A percentile compares a stretch with the other conserved stretches of the same genome.
Evolutionary conservation across 225 moss, liverwort and hornwort genomes (phyloP).

Genomic region (Sphagnum tenellum): DNA sequence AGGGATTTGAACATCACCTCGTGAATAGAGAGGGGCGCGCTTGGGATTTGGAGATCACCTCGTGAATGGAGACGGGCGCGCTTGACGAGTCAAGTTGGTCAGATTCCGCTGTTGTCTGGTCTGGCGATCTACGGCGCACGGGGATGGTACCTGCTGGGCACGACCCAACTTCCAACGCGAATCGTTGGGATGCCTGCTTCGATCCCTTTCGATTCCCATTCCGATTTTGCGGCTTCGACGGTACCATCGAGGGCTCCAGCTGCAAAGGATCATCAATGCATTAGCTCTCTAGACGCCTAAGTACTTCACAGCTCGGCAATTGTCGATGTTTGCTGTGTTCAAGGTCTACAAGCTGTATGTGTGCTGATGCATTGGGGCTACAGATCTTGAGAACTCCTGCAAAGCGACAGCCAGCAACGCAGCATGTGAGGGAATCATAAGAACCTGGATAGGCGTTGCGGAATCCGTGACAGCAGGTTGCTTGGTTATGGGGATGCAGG

Average conservation of each 20-base stretch:
- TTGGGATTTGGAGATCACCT: conserved; percentile 10
- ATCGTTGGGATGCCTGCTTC: conserved; percentile 26
- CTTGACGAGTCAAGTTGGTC: conserved; percentile 2
- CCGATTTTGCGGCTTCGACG: conserved; percentile 10
- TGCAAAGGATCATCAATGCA: conserved; percentile 5
- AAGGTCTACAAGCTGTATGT: too few species aligned
- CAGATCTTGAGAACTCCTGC: too few species aligned
- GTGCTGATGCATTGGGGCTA: too few species aligned
- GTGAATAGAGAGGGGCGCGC: too few species aligned
- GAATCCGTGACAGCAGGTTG: too few species aligned
- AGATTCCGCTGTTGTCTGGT: not conserved
- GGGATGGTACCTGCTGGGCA: conserved; percentile 42
- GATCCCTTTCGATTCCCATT: conserved; percentile 1
- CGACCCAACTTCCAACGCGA: conserved; percentile 22
- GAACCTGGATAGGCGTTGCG: too few species aligned
- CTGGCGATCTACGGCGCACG: conserved; percentile 9
- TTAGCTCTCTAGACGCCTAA: too few species aligned
- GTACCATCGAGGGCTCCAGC: conserved; percentile 30
- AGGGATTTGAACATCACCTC: not conserved
- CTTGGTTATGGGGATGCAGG: too few species aligned
- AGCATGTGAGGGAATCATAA: too few species aligned
- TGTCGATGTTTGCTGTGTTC: too few species aligned
- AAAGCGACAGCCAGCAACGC: too few species aligned
- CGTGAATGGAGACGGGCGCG: conserved; percentile 22
- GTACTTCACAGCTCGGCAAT: too few species aligned